A percentile compares a stretch with the other conserved stretches of the same genome.
Conservation (phyloP, 345 rosid genomes). For the Populus tremula region DNA sequence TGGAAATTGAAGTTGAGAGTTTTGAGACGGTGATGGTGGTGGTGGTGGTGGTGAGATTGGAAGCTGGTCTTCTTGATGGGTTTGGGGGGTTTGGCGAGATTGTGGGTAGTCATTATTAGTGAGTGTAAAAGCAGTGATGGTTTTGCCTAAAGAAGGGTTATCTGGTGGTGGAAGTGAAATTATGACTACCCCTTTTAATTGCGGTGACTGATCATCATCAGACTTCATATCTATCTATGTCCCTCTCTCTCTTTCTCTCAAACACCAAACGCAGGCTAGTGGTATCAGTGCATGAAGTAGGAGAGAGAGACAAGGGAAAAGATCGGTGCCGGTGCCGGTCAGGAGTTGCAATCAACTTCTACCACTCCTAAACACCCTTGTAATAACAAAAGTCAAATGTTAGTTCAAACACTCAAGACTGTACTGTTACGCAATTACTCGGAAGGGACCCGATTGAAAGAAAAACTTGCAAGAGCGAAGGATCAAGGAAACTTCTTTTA, state of each 20-base stretch:
- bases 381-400: too few relatives aligned
- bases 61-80: constrained; percentile 8
- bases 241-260: neutral
- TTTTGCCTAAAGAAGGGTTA: constrained; percentile 79
- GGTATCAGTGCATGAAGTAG: too few relatives aligned
- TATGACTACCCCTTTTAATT: constrained; percentile 54
- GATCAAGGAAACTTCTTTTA: neutral
- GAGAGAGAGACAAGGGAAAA: neutral
- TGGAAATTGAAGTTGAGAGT: constrained; percentile 37
- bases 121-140: constrained; percentile 77
- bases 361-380: too few relatives aligned
- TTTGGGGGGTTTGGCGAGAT: constrained; percentile 17
- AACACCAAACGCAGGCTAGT: too few relatives aligned
- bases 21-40: constrained; percentile 31
- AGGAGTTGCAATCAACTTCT: too few relatives aligned
- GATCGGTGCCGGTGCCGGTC: too few relatives aligned
- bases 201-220: constrained; percentile 25
- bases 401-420: too few relatives aligned
- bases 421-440: too few relatives aligned
- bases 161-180: constrained; percentile 87
- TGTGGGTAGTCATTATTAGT: constrained; percentile 34
- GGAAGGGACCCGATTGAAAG: too few relatives aligned
- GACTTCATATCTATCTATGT: constrained; percentile 39
- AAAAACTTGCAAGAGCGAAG: neutral
- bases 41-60: constrained; percentile 37